Base-by-base conservation (phyloP, 225 moss, liverwort and hornwort species). In the Physcomitrium patens region DNA sequence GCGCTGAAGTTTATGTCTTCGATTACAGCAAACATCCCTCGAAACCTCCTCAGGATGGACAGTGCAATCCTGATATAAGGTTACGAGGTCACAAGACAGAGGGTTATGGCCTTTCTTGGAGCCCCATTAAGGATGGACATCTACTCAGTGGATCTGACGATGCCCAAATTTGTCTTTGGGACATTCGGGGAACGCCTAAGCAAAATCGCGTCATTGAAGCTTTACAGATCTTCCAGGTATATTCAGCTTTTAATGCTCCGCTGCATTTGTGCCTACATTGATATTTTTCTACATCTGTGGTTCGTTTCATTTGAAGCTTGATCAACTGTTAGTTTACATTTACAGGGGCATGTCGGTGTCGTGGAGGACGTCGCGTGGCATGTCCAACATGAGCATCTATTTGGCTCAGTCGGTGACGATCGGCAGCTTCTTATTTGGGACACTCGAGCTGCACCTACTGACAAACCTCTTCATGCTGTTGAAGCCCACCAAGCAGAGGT, bases 351-450 rank as follows among this genome's bases (percentile, higher is more conserved):
- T 80, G 78, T 87, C 42, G 89, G 90, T 58, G 92, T 92, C 15
- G 92, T 92, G 46, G 90, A 94, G 83, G 92, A 94, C 50, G 94
- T 94, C 43, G 89, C 94, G 20, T 92, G 94, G 94, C 94, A 94
- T 68, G 78, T 78, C 45, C 83, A 78, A 83, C 89, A 92, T 61
- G 87, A 89, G 50, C 60, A 92, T 51, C 76, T 94, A 3, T 94
- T 94, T 77, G 94, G 89, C 8, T 94, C 94, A 43, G 92, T 94
- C 16, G 90, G 92, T 68, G 87, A 94, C 80, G 94, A 94, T 24
- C 86, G 86, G 44, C 90, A 90, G 67, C 81, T 94, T 82, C 84
- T 92, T 55, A 80, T 94, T 62, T 94, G 94, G 94, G 92, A 94
- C 74, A 84, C 84, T 1, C 81, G 94, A 61, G 78, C 48, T 15